A percentile compares a stretch with the other conserved stretches of the same genome.
Conservation (phyloP, 805 yeast species). For the Candida tammaniensis region DNA sequence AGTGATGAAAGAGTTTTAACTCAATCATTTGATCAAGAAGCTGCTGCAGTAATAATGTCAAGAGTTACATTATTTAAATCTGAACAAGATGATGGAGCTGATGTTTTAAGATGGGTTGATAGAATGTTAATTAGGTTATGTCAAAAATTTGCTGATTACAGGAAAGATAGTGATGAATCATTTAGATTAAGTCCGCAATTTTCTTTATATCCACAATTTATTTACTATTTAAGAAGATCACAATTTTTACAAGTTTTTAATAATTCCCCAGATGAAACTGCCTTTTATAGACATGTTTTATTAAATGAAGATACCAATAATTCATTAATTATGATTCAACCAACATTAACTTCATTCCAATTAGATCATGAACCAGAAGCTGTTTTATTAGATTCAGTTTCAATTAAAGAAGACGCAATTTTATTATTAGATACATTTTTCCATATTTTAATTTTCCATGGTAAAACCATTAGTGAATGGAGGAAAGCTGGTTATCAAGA, state of each 20-base stretch:
- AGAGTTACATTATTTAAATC: slow-evolving; percentile 81
- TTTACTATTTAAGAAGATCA: slow-evolving; percentile 66
- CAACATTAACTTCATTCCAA: slow-evolving; percentile 41
- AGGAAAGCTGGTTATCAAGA: slow-evolving; percentile 93
- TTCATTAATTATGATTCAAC: slow-evolving; percentile 67
- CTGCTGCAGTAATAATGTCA: slow-evolving; percentile 60
- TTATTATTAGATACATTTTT: slow-evolving; percentile 79
- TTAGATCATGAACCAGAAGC: slow-evolving; percentile 51
- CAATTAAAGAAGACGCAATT: slow-evolving; percentile 56
- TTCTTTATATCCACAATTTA: slow-evolving; percentile 62
- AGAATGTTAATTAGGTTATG: slow-evolving; percentile 44
- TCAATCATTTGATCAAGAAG: slow-evolving; percentile 63
- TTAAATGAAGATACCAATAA: slow-evolving; percentile 60
- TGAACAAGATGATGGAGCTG: slow-evolving; percentile 81
- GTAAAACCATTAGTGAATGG: slow-evolving; percentile 94
- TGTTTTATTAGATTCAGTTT: slow-evolving; percentile 61
- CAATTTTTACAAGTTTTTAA: slow-evolving; percentile 64
- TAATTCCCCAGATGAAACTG: slow-evolving; percentile 71
- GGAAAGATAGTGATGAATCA: slow-evolving; percentile 44
- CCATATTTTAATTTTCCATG: slow-evolving; percentile 94
- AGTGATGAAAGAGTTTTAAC: slow-evolving; percentile 41
- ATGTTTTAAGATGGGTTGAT: slow-evolving; percentile 92
- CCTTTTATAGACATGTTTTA: slow-evolving; percentile 60
- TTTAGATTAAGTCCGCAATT: slow-evolving; percentile 49
- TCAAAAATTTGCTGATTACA: slow-evolving; percentile 39